phyloP scores from a whole-genome alignment of 768 basidiomycete genomes.

The Suillus weaverae region DNA sequence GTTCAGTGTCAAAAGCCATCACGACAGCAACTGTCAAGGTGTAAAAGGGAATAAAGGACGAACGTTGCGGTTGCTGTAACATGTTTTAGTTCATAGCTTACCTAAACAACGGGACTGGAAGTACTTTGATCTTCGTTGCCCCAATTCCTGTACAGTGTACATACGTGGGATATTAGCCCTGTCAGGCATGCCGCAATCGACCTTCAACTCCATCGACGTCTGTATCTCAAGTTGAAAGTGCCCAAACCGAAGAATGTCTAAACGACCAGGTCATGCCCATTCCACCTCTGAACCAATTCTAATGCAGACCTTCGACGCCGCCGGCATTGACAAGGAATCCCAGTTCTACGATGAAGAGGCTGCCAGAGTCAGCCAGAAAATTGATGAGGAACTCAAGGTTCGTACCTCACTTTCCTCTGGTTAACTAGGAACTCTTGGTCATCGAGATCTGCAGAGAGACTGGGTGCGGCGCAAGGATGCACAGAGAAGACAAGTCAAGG shows the following conservation, averaged over 20 bases:
- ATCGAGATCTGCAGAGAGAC: conserved; percentile 44
- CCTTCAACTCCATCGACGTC: conserved; percentile 20
- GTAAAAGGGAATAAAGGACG: conserved; percentile 2
- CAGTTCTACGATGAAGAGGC: conserved; percentile 45
- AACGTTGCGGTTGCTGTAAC: background rate
- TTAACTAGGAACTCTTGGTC: background rate
- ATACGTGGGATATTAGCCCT: conserved; percentile 35
- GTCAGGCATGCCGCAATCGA: conserved; percentile 31
- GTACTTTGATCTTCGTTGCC: conserved; percentile 35
- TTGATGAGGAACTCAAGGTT: conserved; percentile 60
- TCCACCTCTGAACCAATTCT: conserved; percentile 33
- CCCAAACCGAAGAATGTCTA: conserved; percentile 25
- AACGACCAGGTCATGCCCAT: conserved; percentile 29
- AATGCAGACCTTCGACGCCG: conserved; percentile 32
- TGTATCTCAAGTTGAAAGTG: conserved; percentile 13
- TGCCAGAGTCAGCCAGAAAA: conserved; percentile 46
- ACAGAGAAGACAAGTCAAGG: conserved; percentile 53
- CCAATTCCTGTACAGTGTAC: conserved; percentile 23
- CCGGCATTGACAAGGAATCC: conserved; percentile 27
- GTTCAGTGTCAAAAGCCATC: background rate
- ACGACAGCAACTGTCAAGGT: background rate
- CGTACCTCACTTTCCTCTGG: conserved; percentile 9
- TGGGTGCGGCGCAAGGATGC: conserved; percentile 46
- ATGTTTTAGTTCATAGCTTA: background rate
- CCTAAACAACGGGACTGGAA: conserved; percentile 18